Base-by-base conservation (phyloP, 2,329 filamentous ascomycete species). In the Geosmithia morbida region DNA sequence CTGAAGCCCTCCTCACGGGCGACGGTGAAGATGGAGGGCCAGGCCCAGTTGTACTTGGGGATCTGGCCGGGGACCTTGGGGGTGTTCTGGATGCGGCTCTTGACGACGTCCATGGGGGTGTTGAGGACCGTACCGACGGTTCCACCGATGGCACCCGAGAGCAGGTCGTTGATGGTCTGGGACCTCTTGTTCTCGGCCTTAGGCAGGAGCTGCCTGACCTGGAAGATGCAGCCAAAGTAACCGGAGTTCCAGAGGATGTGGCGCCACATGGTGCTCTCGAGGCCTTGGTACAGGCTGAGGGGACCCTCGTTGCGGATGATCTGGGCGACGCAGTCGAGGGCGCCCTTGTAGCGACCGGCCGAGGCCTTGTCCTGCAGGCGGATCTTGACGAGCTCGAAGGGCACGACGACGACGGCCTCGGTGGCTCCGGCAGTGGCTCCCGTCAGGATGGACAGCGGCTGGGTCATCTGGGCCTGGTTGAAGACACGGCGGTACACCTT, bases 41-140 rank as follows among this genome's bases (percentile, higher is more conserved):
- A 95, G 30, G 92, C 92, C 92, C 92, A 98, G 77, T 97, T 96
- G 73, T 98, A 98, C 76, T 98, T 98, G 61, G 86, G 86, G 19
- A 80, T 68, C 47, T 77, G 72, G 5, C 92, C 92, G n/a, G 84
- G 64, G 40, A 94, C 70, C 72, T 85, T 90, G 54, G 85, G 75
- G 48, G 79, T 87, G 70, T 98, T 98, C 68, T 98, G 92, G 56
- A 98, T 98, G 53, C 92, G 83, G 54, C 86, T 94, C 78, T 98
- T 98, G 69, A 97, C 89, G 18, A 97, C 90, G 60, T 97, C 89
- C 79, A 95, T 82, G 49, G 89, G 88, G 2, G 90, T 97, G 74
- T 98, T 98, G 53, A 97, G 62, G 41, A 96, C 76, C 2, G 90
- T 98, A 64, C 92, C 90, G 46, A 75, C 58, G 19, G 89, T 97